phyloP scores from a whole-genome alignment of 768 basidiomycete species.

The Panus rudis region DNA sequence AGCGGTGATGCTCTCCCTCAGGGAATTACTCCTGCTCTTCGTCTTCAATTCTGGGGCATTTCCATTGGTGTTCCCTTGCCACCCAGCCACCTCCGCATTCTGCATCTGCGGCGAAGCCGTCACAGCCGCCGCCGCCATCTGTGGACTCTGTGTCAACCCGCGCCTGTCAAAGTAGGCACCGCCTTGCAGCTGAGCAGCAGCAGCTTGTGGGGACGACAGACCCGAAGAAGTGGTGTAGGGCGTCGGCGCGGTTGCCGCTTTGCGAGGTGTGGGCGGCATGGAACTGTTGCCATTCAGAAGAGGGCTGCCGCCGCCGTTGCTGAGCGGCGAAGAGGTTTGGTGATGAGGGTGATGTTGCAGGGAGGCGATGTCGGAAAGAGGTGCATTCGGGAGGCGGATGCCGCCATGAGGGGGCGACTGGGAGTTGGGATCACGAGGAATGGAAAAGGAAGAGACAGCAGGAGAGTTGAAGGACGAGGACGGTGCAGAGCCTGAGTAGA shows the following conservation, averaged over 20 bases:
- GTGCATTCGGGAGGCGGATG: slow-evolving; percentile 70
- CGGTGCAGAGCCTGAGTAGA: slow-evolving; percentile 50
- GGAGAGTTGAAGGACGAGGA: slow-evolving; percentile 68
- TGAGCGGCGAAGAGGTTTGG: slow-evolving; percentile 8
- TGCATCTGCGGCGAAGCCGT: slow-evolving; percentile 10
- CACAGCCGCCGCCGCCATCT: slow-evolving; percentile 9
- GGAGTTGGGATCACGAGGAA: slow-evolving; percentile 42
- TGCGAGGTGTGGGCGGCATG: slow-evolving; percentile 20
- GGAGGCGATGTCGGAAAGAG: slow-evolving; percentile 63
- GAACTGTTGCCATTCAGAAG: too few relatives aligned
- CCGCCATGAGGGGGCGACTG: slow-evolving; percentile 41
- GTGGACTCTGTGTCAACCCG: slow-evolving; percentile 17
- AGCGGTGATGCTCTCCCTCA: too few relatives aligned
- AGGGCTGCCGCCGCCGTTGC: slow-evolving; percentile 1
- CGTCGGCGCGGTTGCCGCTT: slow-evolving; percentile 21
- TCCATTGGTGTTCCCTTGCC: slow-evolving; percentile 21
- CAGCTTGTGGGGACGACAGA: slow-evolving; percentile 19
- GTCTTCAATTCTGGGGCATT: not conserved
- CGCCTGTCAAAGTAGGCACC: slow-evolving; percentile 22
- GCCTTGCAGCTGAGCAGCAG: slow-evolving; percentile 12
- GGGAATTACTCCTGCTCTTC: slow-evolving; percentile 14
- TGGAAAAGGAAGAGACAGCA: slow-evolving; percentile 48
- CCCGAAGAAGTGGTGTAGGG: slow-evolving; percentile 16
- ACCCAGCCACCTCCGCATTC: slow-evolving; percentile 28
- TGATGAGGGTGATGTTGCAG: slow-evolving; percentile 21